phyloP scores from a whole-genome alignment of 441 rosid genomes.

The Adansonia gregorii region DNA sequence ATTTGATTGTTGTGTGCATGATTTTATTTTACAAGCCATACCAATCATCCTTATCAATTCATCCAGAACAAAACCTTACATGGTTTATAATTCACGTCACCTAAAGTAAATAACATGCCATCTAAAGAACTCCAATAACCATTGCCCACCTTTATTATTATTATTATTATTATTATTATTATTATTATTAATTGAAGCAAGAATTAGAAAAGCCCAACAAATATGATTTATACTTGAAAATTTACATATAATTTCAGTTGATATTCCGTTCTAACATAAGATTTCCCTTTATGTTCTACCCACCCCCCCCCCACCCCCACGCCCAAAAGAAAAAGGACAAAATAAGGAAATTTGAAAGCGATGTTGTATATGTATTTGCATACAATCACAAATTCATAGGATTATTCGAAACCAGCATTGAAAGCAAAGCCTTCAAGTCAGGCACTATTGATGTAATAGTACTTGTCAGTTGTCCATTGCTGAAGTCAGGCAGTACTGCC shows the following conservation, averaged over 20 bases:
- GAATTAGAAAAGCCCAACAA: neutral
- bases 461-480: neutral
- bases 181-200: no score
- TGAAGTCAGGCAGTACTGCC: neutral
- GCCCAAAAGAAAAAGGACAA: neutral
- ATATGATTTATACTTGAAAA: neutral
- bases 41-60: neutral
- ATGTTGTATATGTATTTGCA: neutral
- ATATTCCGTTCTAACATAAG: neutral
- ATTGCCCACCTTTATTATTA: no score
- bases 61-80: no score
- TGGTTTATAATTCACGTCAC: no score
- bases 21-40: neutral
- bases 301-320: no score
- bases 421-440: constrained; percentile 5
- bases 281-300: neutral
- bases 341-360: neutral
- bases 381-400: neutral
- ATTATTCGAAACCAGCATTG: neutral
- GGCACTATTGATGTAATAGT: neutral
- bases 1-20: neutral
- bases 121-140: neutral
- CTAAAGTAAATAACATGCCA: neutral
- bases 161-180: no score
- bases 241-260: neutral